Evolutionary conservation across 2,329 filamentous ascomycete genomes (phyloP).

Genomic region (Monilinia vaccinii-corymbosi): DNA sequence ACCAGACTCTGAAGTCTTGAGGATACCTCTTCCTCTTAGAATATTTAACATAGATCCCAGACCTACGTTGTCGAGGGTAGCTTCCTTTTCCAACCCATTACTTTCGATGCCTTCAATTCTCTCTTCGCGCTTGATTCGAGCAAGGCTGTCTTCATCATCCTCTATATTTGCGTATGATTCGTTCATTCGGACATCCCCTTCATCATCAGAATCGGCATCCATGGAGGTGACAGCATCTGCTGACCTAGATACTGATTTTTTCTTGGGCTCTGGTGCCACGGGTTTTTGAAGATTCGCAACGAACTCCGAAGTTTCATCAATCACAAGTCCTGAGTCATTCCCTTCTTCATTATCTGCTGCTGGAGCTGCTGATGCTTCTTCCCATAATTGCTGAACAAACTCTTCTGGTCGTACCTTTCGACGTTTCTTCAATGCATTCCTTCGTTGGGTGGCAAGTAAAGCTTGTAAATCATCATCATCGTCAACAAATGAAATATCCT

Average conservation of each 20-base stretch:
- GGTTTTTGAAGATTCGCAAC: slow-evolving; percentile 75
- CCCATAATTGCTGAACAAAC: slow-evolving; percentile 67
- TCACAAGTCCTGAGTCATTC: slow-evolving; percentile 61
- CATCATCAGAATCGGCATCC: slow-evolving; percentile 34
- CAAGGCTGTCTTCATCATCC: slow-evolving; percentile 40
- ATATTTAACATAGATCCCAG: slow-evolving; percentile 76
- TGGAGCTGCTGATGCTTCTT: slow-evolving; percentile 44
- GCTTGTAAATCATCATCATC: slow-evolving; percentile 92
- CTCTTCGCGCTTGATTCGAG: slow-evolving; percentile 41
- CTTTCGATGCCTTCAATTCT: slow-evolving; percentile 45
- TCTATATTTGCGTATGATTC: slow-evolving; percentile 30
- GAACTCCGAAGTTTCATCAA: slow-evolving; percentile 93
- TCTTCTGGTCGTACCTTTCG: slow-evolving; percentile 83
- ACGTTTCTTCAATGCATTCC: slow-evolving; percentile 79
- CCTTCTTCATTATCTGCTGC: slow-evolving; percentile 51
- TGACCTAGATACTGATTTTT: slow-evolving; percentile 30
- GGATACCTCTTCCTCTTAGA: slow-evolving; percentile 74
- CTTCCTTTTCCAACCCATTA: slow-evolving; percentile 77
- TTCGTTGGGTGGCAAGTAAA: slow-evolving; percentile 72
- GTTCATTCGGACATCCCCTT: slow-evolving; percentile 32
- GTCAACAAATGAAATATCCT: slow-evolving; percentile 67
- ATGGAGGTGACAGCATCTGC: slow-evolving; percentile 37
- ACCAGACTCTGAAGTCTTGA: slow-evolving; percentile 54
- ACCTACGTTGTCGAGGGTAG: slow-evolving; percentile 60
- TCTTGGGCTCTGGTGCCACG: slow-evolving; percentile 42